Evolutionary conservation across 352 stramenopile genomes (phyloP).

Genomic region (Aphanomyces euteiches): DNA sequence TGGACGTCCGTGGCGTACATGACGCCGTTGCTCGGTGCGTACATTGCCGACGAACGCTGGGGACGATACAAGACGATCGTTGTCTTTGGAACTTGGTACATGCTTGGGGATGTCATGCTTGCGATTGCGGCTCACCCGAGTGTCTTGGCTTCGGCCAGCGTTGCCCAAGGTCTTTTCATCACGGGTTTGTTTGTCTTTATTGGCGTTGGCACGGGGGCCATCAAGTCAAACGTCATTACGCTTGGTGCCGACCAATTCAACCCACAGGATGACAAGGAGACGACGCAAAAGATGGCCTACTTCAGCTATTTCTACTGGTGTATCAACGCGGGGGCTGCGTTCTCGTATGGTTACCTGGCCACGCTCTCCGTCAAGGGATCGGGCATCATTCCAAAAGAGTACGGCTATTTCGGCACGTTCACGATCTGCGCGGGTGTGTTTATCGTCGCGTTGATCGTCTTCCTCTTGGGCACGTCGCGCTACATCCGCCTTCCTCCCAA

Average conservation of each 20-base stretch:
- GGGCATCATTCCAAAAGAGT: conserved; percentile 54
- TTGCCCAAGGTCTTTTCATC: conserved; percentile 43
- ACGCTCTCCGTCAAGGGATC: conserved; percentile 71
- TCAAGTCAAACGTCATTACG: conserved; percentile 58
- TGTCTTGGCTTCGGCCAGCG: conserved; percentile 40
- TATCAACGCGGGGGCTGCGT: conserved; percentile 65
- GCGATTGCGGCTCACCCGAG: conserved; percentile 50
- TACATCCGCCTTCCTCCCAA: conserved; percentile 50
- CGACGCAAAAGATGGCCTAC: conserved; percentile 49
- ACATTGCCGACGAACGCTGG: conserved; percentile 59
- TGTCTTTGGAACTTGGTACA: conserved; percentile 63
- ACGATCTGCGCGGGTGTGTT: conserved; percentile 49
- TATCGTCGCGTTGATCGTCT: conserved; percentile 41
- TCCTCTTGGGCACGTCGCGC: conserved; percentile 43
- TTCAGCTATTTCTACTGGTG: conserved; percentile 83
- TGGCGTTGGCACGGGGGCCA: conserved; percentile 43
- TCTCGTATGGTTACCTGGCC: conserved; percentile 75
- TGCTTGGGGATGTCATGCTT: conserved; percentile 54
- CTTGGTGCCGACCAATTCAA: conserved; percentile 65
- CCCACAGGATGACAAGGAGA: conserved; percentile 39
- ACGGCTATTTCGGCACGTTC: conserved; percentile 77
- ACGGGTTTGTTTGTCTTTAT: conserved; percentile 54
- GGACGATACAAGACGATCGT: conserved; percentile 57
- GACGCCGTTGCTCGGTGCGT: conserved; percentile 50
- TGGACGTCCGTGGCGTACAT: conserved; percentile 68